phyloP scores from a whole-genome alignment of 768 basidiomycete genomes.

The Cyathus striatus region DNA sequence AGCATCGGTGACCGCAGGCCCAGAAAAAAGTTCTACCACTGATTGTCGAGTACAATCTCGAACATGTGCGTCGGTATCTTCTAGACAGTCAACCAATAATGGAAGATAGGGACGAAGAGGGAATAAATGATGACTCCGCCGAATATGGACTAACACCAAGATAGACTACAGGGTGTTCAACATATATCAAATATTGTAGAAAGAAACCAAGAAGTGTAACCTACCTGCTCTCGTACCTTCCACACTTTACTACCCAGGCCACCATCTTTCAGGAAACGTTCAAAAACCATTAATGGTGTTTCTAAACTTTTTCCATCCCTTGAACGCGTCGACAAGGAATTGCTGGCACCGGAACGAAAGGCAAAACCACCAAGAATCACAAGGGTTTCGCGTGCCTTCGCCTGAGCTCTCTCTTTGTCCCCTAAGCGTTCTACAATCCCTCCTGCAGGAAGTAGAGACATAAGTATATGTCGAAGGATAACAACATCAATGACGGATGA shows the following conservation, averaged over 20 bases:
- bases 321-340: constrained; percentile 38
- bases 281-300: constrained; percentile 64
- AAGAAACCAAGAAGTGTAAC: constrained; percentile 14
- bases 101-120: constrained; percentile 80
- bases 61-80: constrained; percentile 88
- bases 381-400: constrained; percentile 73
- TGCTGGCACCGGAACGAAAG: constrained; percentile 48
- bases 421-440: constrained; percentile 82
- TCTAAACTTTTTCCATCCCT: constrained; percentile 59
- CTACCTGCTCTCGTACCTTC: constrained; percentile 83
- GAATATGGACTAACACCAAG: constrained; percentile 65
- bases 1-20: constrained; percentile 73
- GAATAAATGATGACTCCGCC: constrained; percentile 64
- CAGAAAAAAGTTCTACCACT: constrained; percentile 81
- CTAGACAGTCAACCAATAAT: constrained; percentile 75
- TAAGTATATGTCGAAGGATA: constrained; percentile 62
- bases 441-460: constrained; percentile 67
- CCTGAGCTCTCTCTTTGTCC: constrained; percentile 70
- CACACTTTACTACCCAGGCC: constrained; percentile 80
- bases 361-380: constrained; percentile 70
- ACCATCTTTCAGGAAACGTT: constrained; percentile 63
- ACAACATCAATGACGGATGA: constrained; percentile 45
- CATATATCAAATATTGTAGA: not conserved
- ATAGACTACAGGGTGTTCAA: constrained; percentile 39
- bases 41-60: constrained; percentile 81